Percentiles rank a stretch among this genome's conserved stretches.
These are phyloP conservation scores for Saccharum hybrid DNA, from an alignment of 202 grass and related monocot genomes.

Conservation along the genomic window DNA sequence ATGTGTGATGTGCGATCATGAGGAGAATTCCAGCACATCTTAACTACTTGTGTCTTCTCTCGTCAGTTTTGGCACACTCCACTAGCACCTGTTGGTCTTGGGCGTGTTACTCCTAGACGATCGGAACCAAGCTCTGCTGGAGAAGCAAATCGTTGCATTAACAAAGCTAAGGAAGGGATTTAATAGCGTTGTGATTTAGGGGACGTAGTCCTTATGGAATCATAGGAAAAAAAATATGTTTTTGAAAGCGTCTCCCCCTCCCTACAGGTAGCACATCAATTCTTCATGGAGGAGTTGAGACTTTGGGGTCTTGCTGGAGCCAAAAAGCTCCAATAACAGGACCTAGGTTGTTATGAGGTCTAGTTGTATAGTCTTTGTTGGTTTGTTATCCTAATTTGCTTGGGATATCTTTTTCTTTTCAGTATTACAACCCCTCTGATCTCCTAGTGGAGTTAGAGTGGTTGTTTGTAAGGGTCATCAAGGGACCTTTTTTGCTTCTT, in stretches of 20 bases:
- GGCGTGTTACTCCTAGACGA: not conserved
- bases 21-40: not conserved
- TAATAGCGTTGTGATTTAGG: not conserved
- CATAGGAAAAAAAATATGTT: not conserved
- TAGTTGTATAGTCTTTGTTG: not conserved
- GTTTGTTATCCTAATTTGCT: not conserved
- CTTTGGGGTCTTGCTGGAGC: not conserved
- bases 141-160: not conserved
- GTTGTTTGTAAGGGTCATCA: not conserved
- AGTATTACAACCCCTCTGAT: not conserved
- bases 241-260: not conserved
- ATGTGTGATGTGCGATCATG: not conserved
- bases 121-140: not conserved
- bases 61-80: not conserved
- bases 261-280: not conserved
- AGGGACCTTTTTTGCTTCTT: not conserved
- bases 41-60: not conserved
- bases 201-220: not conserved
- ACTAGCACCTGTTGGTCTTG: not conserved
- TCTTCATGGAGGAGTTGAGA: not conserved
- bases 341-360: not conserved
- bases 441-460: not conserved
- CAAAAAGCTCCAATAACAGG: not conserved
- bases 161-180: not conserved
- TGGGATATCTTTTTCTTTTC: not conserved